Conservation (phyloP, 176 grass and related monocot species). For the Saccharum spontaneum region DNA sequence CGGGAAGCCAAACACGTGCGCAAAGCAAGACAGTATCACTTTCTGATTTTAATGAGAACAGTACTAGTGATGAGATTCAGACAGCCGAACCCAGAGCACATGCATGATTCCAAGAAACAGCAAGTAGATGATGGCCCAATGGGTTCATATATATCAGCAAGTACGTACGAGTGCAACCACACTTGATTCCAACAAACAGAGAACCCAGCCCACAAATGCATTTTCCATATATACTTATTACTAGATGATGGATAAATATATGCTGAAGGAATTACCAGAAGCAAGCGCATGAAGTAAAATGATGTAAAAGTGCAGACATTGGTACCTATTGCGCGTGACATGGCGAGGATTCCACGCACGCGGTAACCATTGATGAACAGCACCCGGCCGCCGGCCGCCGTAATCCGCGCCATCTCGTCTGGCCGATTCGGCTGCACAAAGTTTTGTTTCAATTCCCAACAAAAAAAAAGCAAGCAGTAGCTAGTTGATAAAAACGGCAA, state of each 20-base stretch:
- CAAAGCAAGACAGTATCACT: background rate
- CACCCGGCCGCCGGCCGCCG: conserved; percentile 65
- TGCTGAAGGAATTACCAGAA: background rate
- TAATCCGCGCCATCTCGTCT: conserved; percentile 73
- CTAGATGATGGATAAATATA: background rate
- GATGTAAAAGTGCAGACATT: background rate
- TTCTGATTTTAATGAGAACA: background rate
- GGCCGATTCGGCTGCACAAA: conserved; percentile 62
- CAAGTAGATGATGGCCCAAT: too few relatives aligned
- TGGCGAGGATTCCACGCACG: conserved; percentile 89
- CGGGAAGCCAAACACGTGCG: background rate
- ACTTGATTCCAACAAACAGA: background rate
- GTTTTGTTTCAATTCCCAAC: background rate
- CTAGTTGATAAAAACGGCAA: too few relatives aligned
- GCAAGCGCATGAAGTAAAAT: background rate
- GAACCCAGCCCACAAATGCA: background rate
- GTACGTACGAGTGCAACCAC: too few relatives aligned
- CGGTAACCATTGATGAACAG: conserved; percentile 59
- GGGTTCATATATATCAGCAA: too few relatives aligned
- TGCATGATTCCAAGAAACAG: background rate
- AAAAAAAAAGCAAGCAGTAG: too few relatives aligned
- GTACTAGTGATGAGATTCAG: background rate
- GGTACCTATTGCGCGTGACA: conserved; percentile 78
- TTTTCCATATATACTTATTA: background rate
- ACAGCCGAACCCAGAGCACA: background rate